A percentile compares a stretch with the other conserved stretches of the same genome.
Evolutionary conservation across 192 early-diverging fungal species (phyloP).

Genomic region (Podila minutissima): DNA sequence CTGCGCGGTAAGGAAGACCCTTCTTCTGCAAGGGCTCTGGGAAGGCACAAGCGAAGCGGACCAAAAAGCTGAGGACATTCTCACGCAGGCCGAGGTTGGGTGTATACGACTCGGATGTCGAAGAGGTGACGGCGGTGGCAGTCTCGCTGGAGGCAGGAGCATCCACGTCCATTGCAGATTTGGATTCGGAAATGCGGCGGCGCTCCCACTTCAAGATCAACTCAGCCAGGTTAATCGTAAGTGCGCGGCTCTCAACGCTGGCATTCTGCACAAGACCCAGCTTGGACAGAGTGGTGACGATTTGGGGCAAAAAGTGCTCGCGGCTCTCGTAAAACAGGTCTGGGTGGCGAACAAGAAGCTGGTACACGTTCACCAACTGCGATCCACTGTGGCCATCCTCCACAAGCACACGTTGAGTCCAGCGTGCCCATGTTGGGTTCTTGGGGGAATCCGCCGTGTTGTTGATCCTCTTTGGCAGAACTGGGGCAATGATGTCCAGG

Average conservation of each 20-base stretch:
- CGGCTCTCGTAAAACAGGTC: slow-evolving; percentile 91
- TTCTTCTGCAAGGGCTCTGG: slow-evolving; percentile 60
- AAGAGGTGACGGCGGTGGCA: neutral
- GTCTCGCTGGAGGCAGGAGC: slow-evolving; percentile 28
- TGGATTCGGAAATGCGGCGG: slow-evolving; percentile 60
- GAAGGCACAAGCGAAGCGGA: slow-evolving; percentile 71
- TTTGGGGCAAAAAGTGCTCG: slow-evolving; percentile 90
- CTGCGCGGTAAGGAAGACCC: slow-evolving; percentile 64
- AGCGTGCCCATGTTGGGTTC: slow-evolving; percentile 87
- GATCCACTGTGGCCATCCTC: slow-evolving; percentile 94
- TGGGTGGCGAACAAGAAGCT: slow-evolving; percentile 87
- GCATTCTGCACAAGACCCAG: slow-evolving; percentile 88
- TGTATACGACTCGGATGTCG: slow-evolving; percentile 53
- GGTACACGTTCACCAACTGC: slow-evolving; percentile 92
- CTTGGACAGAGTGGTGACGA: slow-evolving; percentile 86
- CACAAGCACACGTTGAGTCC: slow-evolving; percentile 87
- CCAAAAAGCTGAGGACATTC: slow-evolving; percentile 67
- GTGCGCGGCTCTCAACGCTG: slow-evolving; percentile 81
- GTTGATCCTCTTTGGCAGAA: slow-evolving; percentile 86
- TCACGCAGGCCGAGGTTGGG: slow-evolving; percentile 63
- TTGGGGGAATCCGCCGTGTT: slow-evolving; percentile 50
- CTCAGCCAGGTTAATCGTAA: slow-evolving; percentile 92
- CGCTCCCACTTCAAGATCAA: slow-evolving; percentile 93
- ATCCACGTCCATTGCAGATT: slow-evolving; percentile 45
- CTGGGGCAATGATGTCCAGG: slow-evolving; percentile 92